Base-by-base conservation (phyloP, 2,329 filamentous ascomycete species). In the Nakataea oryzae region DNA sequence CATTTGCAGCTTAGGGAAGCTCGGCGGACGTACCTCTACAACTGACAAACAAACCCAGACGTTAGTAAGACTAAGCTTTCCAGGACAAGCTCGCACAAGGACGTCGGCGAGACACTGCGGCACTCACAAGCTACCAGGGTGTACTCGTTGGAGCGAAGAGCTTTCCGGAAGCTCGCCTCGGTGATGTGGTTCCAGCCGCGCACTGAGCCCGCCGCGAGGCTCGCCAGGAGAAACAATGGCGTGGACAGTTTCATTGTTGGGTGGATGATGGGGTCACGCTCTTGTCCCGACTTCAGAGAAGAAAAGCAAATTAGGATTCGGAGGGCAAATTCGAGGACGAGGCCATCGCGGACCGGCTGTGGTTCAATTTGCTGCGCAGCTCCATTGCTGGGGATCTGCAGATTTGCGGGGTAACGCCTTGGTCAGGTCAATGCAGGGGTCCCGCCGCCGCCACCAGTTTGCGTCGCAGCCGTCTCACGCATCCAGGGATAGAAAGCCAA, bases 111-210 rank as follows among this genome's bases (percentile, higher is more conserved):
- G 4, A 32, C 34, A 32, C n/a, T 30, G 5, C 32, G 32, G 12
- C 24, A n/a, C 73, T 68, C 65, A 74, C 73, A 75, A 17, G 73
- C 73, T 41, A 73, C 66, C 2, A 75, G 64, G 0, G 67, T 69
- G 30, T 67, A 62, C 1, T 70, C 67, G 14, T 65, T 65, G 1
- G 59, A 60, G 11, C 61, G 55, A 24, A 67, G 54, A 1, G 63
- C 59, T 29, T 66, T 50, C 1, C 47, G 28, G 1, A 66, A 55
- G 21, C 54, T 62, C 14, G 63, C 30, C n/a, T 62, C 62, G 2
- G 61, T 54, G n/a, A 62, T 57, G 59, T 70, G 69, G 12, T 59
- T 65, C 70, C 70, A 71, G 62, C 66, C 62, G 32, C 58, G 6
- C 28, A 58, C 32, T 34, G 26, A 3, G 27, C 47, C 11, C 62